Conservation (phyloP, 129 eudicot species). For the Ambrosia trifida region DNA sequence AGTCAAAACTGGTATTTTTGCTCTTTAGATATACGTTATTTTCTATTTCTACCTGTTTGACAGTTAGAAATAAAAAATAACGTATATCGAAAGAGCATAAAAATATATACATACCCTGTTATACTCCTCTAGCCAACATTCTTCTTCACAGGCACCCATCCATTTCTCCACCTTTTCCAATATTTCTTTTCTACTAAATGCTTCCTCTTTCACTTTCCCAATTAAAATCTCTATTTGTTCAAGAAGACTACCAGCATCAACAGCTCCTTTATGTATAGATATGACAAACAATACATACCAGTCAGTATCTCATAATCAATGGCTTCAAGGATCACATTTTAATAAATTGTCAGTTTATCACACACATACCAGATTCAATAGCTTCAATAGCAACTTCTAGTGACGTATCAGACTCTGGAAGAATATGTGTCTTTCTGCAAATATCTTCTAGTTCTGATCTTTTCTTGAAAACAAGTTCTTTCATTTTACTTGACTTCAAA, state of each 20-base stretch:
- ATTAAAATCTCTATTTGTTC: slow-evolving; percentile 86
- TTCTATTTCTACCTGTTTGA: background rate
- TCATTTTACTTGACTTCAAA: slow-evolving; percentile 80
- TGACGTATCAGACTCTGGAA: slow-evolving; percentile 52
- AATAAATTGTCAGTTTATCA: background rate
- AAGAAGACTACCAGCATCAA: slow-evolving; percentile 78
- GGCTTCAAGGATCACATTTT: slow-evolving; percentile 5
- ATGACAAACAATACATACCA: background rate
- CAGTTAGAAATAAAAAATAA: background rate
- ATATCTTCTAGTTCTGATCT: slow-evolving; percentile 75
- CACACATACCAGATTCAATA: slow-evolving; percentile 45
- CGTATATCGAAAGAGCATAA: background rate
- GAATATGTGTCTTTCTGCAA: slow-evolving; percentile 78
- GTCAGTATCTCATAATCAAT: background rate
- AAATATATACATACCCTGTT: background rate
- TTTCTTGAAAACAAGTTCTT: slow-evolving; percentile 85
- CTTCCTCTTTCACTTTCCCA: slow-evolving; percentile 81
- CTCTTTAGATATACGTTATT: too few relatives aligned
- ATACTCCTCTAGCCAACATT: slow-evolving; percentile 93
- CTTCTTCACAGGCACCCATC: slow-evolving; percentile 87
- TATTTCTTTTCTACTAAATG: slow-evolving; percentile 86
- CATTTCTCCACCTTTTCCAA: slow-evolving; percentile 86
- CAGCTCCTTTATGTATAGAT: slow-evolving; percentile 53
- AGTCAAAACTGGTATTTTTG: background rate
- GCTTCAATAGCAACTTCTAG: slow-evolving; percentile 51